Evolutionary conservation across 2,329 filamentous ascomycete species (phyloP), one percentile per base, ranked within the genome.

Genomic region (Penicillium griseofulvum): DNA sequence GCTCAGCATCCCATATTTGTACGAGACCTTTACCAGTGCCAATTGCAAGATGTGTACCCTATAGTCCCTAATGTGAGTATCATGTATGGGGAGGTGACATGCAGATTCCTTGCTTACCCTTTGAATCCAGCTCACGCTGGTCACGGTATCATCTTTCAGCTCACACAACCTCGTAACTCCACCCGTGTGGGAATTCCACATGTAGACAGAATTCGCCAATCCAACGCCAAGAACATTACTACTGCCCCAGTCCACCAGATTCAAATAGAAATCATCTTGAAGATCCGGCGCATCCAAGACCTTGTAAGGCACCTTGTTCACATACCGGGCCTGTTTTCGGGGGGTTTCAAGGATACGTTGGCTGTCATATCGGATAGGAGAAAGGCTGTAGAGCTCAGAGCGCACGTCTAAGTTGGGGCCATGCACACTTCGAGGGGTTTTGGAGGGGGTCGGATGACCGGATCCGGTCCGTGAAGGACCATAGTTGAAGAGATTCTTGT

Each of bases 101-200:
- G 12, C 1, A 12, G 10, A n/a, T 29, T 29, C 3, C 9, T 28
- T 51, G 24, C 78, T 69, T 74, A 83, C 81, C 58, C 94, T 87
- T 75, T 99, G 94, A 65, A 99, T 99, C 94, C 94, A 99, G 54
- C 89, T 95, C 11, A 99, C 94, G 65, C 92, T 97, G 3, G 94
- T 99, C 1, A 99, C 93, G 0, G 87, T 92, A 70, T 99, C 94
- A 66, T 96, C 92, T 61, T 90, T 87, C 12, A 97, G 79, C 43
- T 95, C 93, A 74, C 94, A 97, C 10, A 99, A 82, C 74, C 95
- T 96, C 57, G 91, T 96, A 2, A 99, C 94, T 61, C 89, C 85
- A 59, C 93, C 94, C 8, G 89, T 89, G 63, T 91, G 86, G 5
- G 92, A 94, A 71, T 97, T 96, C 94, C 94, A 99, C 86, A 97